phyloP scores from a whole-genome alignment of 805 yeast genomes.

The Metschnikowia peoriensis region DNA sequence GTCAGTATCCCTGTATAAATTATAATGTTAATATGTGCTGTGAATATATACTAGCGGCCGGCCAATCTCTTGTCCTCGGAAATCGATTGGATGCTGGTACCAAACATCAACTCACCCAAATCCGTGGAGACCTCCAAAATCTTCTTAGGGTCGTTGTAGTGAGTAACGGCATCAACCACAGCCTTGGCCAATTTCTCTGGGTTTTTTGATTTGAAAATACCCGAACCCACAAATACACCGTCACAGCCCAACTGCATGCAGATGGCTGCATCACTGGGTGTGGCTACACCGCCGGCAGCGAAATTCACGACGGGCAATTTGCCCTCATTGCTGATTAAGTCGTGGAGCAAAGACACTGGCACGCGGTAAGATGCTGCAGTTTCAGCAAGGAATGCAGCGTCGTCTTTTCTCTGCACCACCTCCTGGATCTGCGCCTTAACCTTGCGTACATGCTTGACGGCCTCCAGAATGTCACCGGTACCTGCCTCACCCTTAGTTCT shows the following conservation, averaged over 20 bases:
- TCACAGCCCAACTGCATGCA: slow-evolving; percentile 81
- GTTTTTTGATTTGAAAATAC: slow-evolving; percentile 71
- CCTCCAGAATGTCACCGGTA: slow-evolving; percentile 83
- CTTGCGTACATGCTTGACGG: slow-evolving; percentile 68
- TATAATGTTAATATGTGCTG: neutral
- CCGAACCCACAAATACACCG: slow-evolving; percentile 76
- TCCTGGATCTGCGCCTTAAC: slow-evolving; percentile 56
- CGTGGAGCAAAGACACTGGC: slow-evolving; percentile 51
- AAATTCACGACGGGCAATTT: slow-evolving; percentile 79
- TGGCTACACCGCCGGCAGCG: slow-evolving; percentile 88
- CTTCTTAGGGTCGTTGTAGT: slow-evolving; percentile 58
- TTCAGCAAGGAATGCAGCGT: slow-evolving; percentile 30
- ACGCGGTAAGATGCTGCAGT: slow-evolving; percentile 61
- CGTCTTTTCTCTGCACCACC: slow-evolving; percentile 39
- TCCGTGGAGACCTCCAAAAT: slow-evolving; percentile 66
- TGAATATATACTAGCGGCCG: slow-evolving; percentile 5
- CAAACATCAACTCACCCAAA: slow-evolving; percentile 76
- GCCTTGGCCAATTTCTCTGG: slow-evolving; percentile 74
- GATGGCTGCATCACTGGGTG: slow-evolving; percentile 85
- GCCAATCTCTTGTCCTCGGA: slow-evolving; percentile 17
- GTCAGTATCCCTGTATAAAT: too few relatives aligned
- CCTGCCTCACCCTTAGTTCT: slow-evolving; percentile 90
- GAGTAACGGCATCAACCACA: slow-evolving; percentile 77
- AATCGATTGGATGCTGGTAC: slow-evolving; percentile 50
- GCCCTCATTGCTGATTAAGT: slow-evolving; percentile 50